phyloP scores from a whole-genome alignment of 2,329 filamentous ascomycete species.

The Microcyclospora tardicrescens region DNA sequence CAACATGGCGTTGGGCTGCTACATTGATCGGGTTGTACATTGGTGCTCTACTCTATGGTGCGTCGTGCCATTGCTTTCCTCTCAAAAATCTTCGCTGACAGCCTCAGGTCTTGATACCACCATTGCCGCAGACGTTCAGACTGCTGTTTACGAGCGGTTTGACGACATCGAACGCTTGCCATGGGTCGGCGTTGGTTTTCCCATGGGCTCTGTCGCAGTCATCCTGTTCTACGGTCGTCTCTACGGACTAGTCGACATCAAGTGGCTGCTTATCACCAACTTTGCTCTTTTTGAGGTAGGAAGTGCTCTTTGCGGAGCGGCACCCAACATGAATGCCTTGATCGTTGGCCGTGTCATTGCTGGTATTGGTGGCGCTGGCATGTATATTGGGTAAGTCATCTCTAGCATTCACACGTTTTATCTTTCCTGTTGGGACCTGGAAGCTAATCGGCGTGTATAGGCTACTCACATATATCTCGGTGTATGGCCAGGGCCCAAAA shows the following conservation, averaged over 20 bases:
- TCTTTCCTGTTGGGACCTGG: too few relatives aligned
- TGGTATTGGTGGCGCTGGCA: slow-evolving; percentile 20
- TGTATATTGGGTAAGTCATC: slow-evolving; percentile 23
- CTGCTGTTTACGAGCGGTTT: slow-evolving; percentile 14
- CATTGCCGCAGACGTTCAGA: slow-evolving; percentile 23
- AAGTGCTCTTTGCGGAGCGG: slow-evolving; percentile 21
- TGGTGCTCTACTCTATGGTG: slow-evolving; percentile 1
- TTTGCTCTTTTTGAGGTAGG: slow-evolving; percentile 18
- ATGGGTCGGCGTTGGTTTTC: slow-evolving; percentile 22
- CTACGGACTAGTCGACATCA: slow-evolving; percentile 17
- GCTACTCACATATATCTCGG: slow-evolving; percentile 2
- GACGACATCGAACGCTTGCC: slow-evolving; percentile 16
- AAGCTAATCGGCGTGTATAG: too few relatives aligned
- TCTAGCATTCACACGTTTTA: too few relatives aligned
- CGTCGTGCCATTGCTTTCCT: neutral
- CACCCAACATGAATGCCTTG: slow-evolving; percentile 18
- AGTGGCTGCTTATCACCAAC: slow-evolving; percentile 15
- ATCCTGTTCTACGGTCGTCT: slow-evolving; percentile 12
- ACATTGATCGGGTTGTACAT: neutral
- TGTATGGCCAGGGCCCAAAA: neutral
- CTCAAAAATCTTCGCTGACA: neutral
- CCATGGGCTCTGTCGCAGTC: slow-evolving; percentile 12
- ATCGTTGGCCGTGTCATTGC: slow-evolving; percentile 23
- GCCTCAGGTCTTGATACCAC: slow-evolving; percentile 9
- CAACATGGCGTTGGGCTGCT: too few relatives aligned